Conservation (phyloP, 129 eudicot genomes). For the Tagetes erecta region DNA sequence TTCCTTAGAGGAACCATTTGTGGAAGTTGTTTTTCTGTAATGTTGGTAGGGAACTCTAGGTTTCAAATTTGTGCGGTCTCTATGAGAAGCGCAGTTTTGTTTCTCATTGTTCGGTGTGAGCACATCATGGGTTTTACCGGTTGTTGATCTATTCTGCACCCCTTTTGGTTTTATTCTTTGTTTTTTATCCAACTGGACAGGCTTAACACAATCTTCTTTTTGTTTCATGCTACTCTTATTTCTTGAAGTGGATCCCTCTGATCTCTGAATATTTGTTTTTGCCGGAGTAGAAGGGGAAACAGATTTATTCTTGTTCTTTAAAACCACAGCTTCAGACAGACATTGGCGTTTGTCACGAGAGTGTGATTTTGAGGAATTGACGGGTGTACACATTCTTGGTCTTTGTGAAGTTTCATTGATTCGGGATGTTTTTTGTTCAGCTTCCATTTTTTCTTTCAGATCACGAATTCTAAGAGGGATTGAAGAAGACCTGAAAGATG, state of each 20-base stretch:
- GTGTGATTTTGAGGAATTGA: constrained; percentile 46
- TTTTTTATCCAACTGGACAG: constrained; percentile 35
- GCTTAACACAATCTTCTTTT: constrained; percentile 49
- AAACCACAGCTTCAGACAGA: constrained; percentile 42
- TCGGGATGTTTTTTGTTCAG: constrained; percentile 52
- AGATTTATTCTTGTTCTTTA: constrained; percentile 56
- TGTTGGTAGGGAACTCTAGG: constrained; percentile 47
- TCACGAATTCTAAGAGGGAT: constrained; percentile 61
- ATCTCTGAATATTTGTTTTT: constrained; percentile 50
- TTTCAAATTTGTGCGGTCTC: constrained; percentile 40
- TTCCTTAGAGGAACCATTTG: constrained; percentile 34
- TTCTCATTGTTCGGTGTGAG: constrained; percentile 83
- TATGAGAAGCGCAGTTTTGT: constrained; percentile 58
- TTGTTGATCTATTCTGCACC: constrained; percentile 49
- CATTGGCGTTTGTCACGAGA: constrained; percentile 43
- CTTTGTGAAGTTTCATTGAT: constrained; percentile 44
- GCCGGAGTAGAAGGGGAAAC: constrained; percentile 49
- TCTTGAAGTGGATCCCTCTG: constrained; percentile 49
- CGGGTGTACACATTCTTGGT: constrained; percentile 36
- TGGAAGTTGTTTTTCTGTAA: constrained; percentile 43
- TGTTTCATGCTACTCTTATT: constrained; percentile 44
- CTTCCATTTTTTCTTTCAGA: constrained; percentile 72
- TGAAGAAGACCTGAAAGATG: constrained; percentile 58
- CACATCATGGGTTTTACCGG: constrained; percentile 49
- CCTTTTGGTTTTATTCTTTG: constrained; percentile 43